These are phyloP conservation scores for Nakaseomyces sp. DNA, from an alignment of 1,139 yeast species.

Conservation along the genomic window DNA sequence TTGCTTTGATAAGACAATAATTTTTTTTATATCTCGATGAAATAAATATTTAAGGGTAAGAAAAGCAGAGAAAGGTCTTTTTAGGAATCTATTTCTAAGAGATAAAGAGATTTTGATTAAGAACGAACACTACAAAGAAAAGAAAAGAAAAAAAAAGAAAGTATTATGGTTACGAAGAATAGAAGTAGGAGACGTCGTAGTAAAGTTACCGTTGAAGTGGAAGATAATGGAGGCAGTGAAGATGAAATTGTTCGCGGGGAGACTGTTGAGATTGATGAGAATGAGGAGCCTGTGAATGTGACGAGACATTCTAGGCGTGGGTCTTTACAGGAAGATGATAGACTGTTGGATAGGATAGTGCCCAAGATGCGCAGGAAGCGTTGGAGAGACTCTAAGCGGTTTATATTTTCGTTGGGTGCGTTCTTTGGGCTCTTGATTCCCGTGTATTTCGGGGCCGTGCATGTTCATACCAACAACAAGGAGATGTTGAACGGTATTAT, in stretches of 20 bases:
- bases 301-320: conserved; percentile 1
- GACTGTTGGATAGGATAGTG: not conserved
- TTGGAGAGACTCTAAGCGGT: conserved; percentile 31
- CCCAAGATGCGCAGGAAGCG: conserved; percentile 8
- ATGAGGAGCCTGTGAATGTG: conserved; percentile 2
- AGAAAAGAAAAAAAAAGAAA: too few relatives aligned
- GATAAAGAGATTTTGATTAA: too few relatives aligned
- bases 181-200: conserved; percentile 2
- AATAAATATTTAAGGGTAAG: too few relatives aligned
- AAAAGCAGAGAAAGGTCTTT: too few relatives aligned
- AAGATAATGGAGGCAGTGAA: not conserved
- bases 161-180: conserved; percentile 1
- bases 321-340: not conserved
- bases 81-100: too few relatives aligned
- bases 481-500: conserved; percentile 42
- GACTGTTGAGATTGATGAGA: conserved; percentile 2
- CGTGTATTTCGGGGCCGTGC: conserved; percentile 44
- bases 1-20: too few relatives aligned
- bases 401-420: conserved; percentile 49
- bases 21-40: too few relatives aligned
- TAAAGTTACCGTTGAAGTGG: conserved; percentile 1
- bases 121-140: too few relatives aligned
- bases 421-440: conserved; percentile 61
- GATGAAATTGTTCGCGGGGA: conserved; percentile 1
- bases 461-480: conserved; percentile 22